Evolutionary conservation across 2,329 filamentous ascomycete species (phyloP).

Genomic region (Dactylellina haptotyla): DNA sequence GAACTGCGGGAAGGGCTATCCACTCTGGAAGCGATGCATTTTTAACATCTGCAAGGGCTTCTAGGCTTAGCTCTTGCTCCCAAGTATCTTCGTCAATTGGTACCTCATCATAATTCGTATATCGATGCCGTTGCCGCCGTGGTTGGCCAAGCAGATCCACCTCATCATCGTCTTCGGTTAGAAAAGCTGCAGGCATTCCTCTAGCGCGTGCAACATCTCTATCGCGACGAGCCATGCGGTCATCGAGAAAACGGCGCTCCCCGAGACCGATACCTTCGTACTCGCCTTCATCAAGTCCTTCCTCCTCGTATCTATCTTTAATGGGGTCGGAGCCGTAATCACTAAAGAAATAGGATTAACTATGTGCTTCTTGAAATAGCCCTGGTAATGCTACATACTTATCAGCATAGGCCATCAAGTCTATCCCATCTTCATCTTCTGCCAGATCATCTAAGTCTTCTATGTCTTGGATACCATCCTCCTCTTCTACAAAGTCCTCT

Average conservation of each 20-base stretch:
- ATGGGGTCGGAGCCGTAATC: slow-evolving; percentile 78
- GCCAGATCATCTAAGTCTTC: slow-evolving; percentile 69
- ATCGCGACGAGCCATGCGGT: slow-evolving; percentile 77
- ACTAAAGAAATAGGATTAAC: slow-evolving; percentile 63
- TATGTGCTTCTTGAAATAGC: no score
- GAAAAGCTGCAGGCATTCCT: slow-evolving; percentile 76
- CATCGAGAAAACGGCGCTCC: slow-evolving; percentile 75
- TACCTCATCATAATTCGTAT: slow-evolving; percentile 77
- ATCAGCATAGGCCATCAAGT: slow-evolving; percentile 75
- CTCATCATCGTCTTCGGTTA: slow-evolving; percentile 85
- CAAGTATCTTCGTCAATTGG: slow-evolving; percentile 88
- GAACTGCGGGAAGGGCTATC: slow-evolving; percentile 88
- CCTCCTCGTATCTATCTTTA: slow-evolving; percentile 74
- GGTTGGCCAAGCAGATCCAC: slow-evolving; percentile 87
- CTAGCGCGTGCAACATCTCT: slow-evolving; percentile 74
- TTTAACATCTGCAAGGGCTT: slow-evolving; percentile 91
- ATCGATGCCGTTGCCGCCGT: slow-evolving; percentile 83
- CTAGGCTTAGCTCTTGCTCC: slow-evolving; percentile 88
- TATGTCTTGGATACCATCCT: slow-evolving; percentile 69
- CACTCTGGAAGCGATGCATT: slow-evolving; percentile 92
- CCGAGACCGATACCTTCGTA: slow-evolving; percentile 76
- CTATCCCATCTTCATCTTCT: slow-evolving; percentile 75
- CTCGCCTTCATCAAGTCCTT: slow-evolving; percentile 79
- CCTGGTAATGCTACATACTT: slow-evolving; percentile 73
- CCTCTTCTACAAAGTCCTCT: slow-evolving; percentile 52